Evolutionary conservation across 176 grass and related monocot species (phyloP).

Genomic region (Microstegium vimineum): DNA sequence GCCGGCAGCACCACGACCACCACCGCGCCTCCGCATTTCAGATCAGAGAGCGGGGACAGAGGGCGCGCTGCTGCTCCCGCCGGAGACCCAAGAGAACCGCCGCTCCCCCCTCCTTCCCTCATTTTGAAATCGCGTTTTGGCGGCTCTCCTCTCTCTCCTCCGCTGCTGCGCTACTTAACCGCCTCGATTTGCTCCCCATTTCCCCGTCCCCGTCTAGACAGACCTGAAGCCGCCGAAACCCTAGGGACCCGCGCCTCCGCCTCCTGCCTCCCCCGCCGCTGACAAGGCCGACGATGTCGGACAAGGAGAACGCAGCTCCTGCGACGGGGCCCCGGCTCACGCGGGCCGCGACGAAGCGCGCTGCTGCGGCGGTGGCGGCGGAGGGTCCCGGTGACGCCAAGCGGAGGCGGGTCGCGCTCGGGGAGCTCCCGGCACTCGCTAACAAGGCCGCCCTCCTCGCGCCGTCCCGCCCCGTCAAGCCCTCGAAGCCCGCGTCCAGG

Average conservation of each 20-base stretch:
- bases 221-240: conserved; percentile 2
- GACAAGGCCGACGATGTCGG: conserved; percentile 43
- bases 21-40: neutral
- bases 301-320: conserved; percentile 70
- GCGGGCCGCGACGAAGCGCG: conserved; percentile 61
- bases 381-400: conserved; percentile 14
- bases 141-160: conserved; percentile 17
- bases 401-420: conserved; percentile 76
- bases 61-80: neutral
- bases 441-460: conserved; percentile 19
- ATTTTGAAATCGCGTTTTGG: conserved; percentile 31
- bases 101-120: neutral
- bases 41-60: neutral
- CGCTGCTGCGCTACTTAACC: conserved; percentile 15
- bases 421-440: conserved; percentile 51
- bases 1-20: too few relatives aligned
- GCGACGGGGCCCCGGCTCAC: too few relatives aligned
- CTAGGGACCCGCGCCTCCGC: neutral
- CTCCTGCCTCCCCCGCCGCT: neutral
- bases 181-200: neutral
- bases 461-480: neutral
- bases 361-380: conserved; percentile 26
- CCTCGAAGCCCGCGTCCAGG: conserved; percentile 20
- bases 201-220: neutral
- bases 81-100: neutral